Percentiles rank a stretch among this genome's conserved stretches.
Conservation (phyloP, 2,329 filamentous ascomycete species). For the Diplodia scrobiculata region DNA sequence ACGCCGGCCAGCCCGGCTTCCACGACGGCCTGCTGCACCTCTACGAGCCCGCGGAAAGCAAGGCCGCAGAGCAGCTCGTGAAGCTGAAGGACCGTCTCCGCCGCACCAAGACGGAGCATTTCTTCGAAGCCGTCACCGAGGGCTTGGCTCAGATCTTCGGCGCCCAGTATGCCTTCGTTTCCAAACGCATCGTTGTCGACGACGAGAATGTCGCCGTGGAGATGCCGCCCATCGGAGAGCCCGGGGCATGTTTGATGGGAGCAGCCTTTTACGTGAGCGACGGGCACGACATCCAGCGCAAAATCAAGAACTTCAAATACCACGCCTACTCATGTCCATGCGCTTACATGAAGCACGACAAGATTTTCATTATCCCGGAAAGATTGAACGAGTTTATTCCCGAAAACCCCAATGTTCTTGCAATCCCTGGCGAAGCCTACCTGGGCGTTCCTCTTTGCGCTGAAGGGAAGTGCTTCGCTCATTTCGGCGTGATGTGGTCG, state of each 20-base stretch:
- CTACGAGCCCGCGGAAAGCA: constrained; percentile 56
- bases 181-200: constrained; percentile 63
- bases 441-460: constrained; percentile 67
- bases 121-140: constrained; percentile 66
- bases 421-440: constrained; percentile 66
- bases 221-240: constrained; percentile 62
- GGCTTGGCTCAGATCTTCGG: constrained; percentile 64
- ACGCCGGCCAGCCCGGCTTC: constrained; percentile 50
- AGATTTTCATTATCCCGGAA: constrained; percentile 68
- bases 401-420: constrained; percentile 63
- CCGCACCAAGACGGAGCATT: constrained; percentile 58
- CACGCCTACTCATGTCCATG: constrained; percentile 67
- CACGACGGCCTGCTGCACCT: constrained; percentile 41
- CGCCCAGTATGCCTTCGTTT: constrained; percentile 69
- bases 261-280: constrained; percentile 68
- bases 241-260: constrained; percentile 64
- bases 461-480: constrained; percentile 66
- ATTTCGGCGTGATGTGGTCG: constrained; percentile 74
- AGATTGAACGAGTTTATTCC: constrained; percentile 60
- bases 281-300: constrained; percentile 55
- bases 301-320: constrained; percentile 64
- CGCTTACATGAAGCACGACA: constrained; percentile 70
- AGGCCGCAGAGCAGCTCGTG: constrained; percentile 63
- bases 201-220: constrained; percentile 62
- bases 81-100: constrained; percentile 60